phyloP scores from a whole-genome alignment of 768 basidiomycete genomes.

The Russula vinacea region DNA sequence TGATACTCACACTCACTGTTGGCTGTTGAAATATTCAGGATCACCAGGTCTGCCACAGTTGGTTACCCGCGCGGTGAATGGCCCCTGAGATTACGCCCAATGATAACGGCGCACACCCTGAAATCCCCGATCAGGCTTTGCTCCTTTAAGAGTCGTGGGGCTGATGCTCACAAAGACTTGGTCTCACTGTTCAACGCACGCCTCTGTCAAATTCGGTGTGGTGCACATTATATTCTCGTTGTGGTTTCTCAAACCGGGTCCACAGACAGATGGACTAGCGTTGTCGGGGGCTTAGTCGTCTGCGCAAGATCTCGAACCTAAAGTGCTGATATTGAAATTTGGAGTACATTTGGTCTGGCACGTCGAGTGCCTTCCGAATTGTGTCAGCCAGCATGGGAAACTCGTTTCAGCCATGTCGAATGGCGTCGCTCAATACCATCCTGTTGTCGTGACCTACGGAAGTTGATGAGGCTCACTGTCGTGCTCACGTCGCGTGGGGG shows the following conservation, averaged over 20 bases:
- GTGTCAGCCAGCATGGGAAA: neutral
- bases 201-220: neutral
- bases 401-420: neutral
- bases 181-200: neutral
- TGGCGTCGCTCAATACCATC: constrained; percentile 37
- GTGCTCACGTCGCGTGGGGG: constrained; percentile 62
- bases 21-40: constrained; percentile 13
- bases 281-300: neutral
- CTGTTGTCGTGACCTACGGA: constrained; percentile 31
- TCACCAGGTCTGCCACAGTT: neutral
- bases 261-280: neutral
- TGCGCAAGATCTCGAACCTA: neutral
- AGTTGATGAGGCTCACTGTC: too few relatives aligned
- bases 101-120: neutral
- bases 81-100: neutral
- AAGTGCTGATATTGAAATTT: neutral
- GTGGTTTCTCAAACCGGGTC: neutral
- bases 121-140: neutral
- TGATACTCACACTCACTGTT: neutral
- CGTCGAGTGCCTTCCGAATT: neutral
- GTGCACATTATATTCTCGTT: neutral
- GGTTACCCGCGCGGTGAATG: neutral
- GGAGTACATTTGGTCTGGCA: neutral
- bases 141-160: constrained; percentile 1
- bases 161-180: neutral